A percentile compares a stretch with the other conserved stretches of the same genome.
Conservation (phyloP, 257 asterid genomes). For the Penstemon newberryi region DNA sequence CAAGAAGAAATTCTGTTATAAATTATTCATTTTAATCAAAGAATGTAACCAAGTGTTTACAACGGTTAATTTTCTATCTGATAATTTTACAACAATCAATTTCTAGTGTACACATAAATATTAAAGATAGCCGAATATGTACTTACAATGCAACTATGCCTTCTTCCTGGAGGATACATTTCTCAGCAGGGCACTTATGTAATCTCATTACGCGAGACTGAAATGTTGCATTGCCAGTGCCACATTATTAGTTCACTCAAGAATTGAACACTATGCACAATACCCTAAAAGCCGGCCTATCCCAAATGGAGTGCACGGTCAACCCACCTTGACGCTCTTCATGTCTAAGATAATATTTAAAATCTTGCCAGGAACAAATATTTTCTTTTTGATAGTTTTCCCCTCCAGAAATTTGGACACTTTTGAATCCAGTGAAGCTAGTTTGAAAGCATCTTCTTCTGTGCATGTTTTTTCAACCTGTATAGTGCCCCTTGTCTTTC, state of each 20-base stretch:
- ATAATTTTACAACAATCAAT: no score
- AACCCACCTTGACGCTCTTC: conserved; percentile 51
- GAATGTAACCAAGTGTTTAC: no score
- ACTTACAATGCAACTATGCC: no score
- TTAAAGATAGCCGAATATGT: no score
- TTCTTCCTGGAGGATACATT: no score
- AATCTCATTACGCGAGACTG: not conserved
- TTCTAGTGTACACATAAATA: no score
- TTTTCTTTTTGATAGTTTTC: conserved; percentile 65
- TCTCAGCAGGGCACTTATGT: no score
- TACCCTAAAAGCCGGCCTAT: not conserved
- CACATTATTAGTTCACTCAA: not conserved
- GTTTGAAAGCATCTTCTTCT: conserved; percentile 73
- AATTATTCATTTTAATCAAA: no score
- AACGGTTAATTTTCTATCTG: no score
- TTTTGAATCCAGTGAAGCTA: conserved; percentile 72
- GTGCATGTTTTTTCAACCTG: conserved; percentile 75
- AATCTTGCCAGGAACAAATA: conserved; percentile 81
- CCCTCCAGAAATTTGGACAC: conserved; percentile 67
- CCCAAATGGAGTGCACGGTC: conserved; percentile 7
- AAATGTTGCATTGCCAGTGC: not conserved
- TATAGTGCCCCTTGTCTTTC: conserved; percentile 93
- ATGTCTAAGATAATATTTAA: conserved; percentile 67
- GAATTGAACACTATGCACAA: not conserved
- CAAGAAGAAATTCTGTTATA: no score